A percentile compares a stretch with the other conserved stretches of the same genome.
Evolutionary conservation across 2,329 filamentous ascomycete genomes (phyloP).

Genomic region (Fusarium decemcellulare): DNA sequence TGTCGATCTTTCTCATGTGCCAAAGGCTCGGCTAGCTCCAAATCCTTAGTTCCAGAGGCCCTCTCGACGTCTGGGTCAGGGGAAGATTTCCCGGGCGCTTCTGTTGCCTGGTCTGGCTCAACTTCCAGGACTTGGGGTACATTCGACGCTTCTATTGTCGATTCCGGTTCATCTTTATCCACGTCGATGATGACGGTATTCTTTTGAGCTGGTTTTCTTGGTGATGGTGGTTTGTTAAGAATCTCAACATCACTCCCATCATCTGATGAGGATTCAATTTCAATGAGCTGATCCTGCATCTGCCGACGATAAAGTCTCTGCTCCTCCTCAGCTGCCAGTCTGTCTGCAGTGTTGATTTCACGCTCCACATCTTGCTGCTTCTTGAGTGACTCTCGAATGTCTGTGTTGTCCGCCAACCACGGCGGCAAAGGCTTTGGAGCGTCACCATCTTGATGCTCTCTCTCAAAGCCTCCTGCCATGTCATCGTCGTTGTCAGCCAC

Average conservation of each 20-base stretch:
- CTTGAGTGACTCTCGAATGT: conserved; percentile 75
- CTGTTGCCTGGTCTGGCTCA: not conserved
- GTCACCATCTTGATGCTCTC: conserved; percentile 58
- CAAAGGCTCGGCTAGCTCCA: not conserved
- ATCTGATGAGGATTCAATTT: conserved; percentile 74
- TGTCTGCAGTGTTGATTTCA: conserved; percentile 76
- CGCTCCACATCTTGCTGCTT: conserved; percentile 70
- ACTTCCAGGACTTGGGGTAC: not conserved
- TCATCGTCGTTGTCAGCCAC: conserved; percentile 60
- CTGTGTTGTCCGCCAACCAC: conserved; percentile 77
- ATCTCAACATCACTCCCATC: conserved; percentile 71
- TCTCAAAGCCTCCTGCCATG: conserved; percentile 76
- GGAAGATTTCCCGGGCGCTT: conserved; percentile 1
- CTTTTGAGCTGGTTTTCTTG: conserved; percentile 37
- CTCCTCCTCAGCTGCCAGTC: conserved; percentile 69
- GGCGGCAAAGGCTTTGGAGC: conserved; percentile 77
- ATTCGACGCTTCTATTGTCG: not conserved
- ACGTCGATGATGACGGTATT: conserved; percentile 10
- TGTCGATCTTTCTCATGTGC: conserved; percentile 43
- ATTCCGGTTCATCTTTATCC: conserved; percentile 17
- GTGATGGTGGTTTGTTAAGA: conserved; percentile 62
- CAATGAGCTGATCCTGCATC: conserved; percentile 67
- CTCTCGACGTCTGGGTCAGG: conserved; percentile 10
- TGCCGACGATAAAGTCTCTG: conserved; percentile 61
- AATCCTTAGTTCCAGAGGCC: conserved; percentile 13